phyloP scores from a whole-genome alignment of 2,329 filamentous ascomycete genomes.

The Arthrinium puccinioides region DNA sequence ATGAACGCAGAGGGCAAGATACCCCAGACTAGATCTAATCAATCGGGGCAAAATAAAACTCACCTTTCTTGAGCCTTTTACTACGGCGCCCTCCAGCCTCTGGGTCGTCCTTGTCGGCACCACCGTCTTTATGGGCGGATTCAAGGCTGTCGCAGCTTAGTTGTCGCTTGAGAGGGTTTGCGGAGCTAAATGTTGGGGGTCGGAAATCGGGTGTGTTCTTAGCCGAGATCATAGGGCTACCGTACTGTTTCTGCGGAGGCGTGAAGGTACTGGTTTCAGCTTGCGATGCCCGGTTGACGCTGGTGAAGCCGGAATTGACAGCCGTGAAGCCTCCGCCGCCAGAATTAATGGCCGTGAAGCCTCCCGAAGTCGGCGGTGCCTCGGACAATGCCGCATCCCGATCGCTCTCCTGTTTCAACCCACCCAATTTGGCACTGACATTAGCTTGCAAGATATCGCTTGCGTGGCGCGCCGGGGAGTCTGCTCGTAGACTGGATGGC shows the following conservation, averaged over 20 bases:
- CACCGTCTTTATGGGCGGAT: slow-evolving; percentile 38
- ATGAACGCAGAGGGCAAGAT: too few relatives aligned
- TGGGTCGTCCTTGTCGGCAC: slow-evolving; percentile 46
- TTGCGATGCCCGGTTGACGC: slow-evolving; percentile 49
- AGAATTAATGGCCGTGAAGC: slow-evolving; percentile 55
- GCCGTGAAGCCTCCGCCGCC: slow-evolving; percentile 51
- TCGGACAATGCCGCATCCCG: slow-evolving; percentile 42
- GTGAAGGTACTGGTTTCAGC: slow-evolving; percentile 50
- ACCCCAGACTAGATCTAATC: too few relatives aligned
- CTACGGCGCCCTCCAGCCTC: slow-evolving; percentile 70
- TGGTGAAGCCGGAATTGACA: slow-evolving; percentile 63
- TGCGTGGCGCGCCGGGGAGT: slow-evolving; percentile 59
- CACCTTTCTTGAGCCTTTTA: slow-evolving; percentile 87
- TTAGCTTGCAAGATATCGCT: slow-evolving; percentile 45
- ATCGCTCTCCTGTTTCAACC: slow-evolving; percentile 36
- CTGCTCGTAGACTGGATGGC: slow-evolving; percentile 48
- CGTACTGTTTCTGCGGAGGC: slow-evolving; percentile 51
- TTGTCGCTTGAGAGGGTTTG: slow-evolving; percentile 69
- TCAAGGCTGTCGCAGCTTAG: slow-evolving; percentile 54
- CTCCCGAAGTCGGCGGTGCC: slow-evolving; percentile 35
- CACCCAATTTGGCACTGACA: slow-evolving; percentile 28
- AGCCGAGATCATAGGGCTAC: slow-evolving; percentile 55
- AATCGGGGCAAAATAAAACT: too few relatives aligned
- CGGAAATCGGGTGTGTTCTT: slow-evolving; percentile 61
- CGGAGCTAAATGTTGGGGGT: slow-evolving; percentile 43